phyloP scores from a whole-genome alignment of 345 rosid genomes.

The Eucalyptus erythrocorys region DNA sequence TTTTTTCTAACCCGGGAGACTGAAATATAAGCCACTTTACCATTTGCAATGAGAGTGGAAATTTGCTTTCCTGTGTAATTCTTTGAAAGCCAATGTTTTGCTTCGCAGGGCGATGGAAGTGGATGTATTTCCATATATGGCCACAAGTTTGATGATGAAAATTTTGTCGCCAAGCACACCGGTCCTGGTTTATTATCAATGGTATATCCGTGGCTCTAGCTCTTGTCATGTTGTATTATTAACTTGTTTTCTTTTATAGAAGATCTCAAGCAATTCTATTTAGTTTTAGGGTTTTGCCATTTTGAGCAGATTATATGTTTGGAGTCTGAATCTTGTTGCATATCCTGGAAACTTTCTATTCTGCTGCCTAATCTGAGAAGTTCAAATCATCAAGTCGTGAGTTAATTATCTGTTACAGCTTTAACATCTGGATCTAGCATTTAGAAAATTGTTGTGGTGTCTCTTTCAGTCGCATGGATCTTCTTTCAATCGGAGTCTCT shows the following conservation, averaged over 20 bases:
- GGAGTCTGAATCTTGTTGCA: neutral
- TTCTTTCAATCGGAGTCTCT: neutral
- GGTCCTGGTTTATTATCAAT: conserved; percentile 94
- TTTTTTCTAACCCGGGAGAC: neutral
- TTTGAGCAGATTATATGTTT: neutral
- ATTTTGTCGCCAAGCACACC: conserved; percentile 83
- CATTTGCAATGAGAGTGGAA: neutral
- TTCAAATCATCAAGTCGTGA: neutral
- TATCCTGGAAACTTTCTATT: neutral
- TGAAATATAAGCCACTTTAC: neutral
- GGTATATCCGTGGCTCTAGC: conserved; percentile 17
- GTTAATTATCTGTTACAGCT: neutral
- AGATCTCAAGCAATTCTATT: neutral
- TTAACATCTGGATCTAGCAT: neutral
- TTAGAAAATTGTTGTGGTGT: neutral
- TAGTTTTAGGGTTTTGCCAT: neutral
- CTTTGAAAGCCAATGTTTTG: neutral
- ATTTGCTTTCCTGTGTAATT: neutral
- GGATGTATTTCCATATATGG: conserved; percentile 88
- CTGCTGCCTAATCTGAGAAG: neutral
- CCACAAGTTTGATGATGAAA: conserved; percentile 80
- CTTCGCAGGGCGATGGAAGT: conserved; percentile 85
- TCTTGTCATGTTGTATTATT: neutral
- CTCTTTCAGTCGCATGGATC: neutral
- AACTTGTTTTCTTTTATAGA: neutral